phyloP scores from a whole-genome alignment of 768 basidiomycete genomes.

The Auriscalpium vulgare region DNA sequence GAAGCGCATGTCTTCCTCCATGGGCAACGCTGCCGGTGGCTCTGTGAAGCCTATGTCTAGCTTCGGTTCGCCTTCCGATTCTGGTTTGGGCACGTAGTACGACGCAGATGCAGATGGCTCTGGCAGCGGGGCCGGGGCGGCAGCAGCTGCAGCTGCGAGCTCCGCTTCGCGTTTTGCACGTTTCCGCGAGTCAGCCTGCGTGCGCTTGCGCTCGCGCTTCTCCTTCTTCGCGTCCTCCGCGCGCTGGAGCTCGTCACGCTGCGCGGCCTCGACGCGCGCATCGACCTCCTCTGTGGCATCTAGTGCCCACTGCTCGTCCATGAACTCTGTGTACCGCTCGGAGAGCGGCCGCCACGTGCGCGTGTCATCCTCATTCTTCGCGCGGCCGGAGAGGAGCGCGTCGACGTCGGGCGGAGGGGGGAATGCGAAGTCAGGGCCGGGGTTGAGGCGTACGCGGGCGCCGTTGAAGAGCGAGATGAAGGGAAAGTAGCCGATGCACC shows the following conservation, averaged over 20 bases:
- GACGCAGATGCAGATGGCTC: not conserved
- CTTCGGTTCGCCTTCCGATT: not conserved
- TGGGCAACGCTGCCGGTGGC: not conserved
- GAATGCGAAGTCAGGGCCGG: slow-evolving; percentile 81
- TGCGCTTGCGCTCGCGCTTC: slow-evolving; percentile 39
- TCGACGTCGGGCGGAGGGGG: slow-evolving; percentile 79
- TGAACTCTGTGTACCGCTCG: slow-evolving; percentile 82
- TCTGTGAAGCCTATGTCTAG: not conserved
- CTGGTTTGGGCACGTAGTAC: not conserved
- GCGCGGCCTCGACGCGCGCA: slow-evolving; percentile 35
- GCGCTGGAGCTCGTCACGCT: slow-evolving; percentile 37
- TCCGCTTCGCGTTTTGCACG: slow-evolving; percentile 33
- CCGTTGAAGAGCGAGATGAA: slow-evolving; percentile 91
- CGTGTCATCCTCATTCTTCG: slow-evolving; percentile 24
- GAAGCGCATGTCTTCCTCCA: not conserved
- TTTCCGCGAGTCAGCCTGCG: slow-evolving; percentile 46
- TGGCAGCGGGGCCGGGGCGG: not conserved
- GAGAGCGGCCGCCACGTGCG: slow-evolving; percentile 70
- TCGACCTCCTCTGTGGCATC: slow-evolving; percentile 74
- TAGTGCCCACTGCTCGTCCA: slow-evolving; percentile 71
- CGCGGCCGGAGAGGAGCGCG: slow-evolving; percentile 37
- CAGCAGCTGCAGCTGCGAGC: not conserved
- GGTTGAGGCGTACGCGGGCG: slow-evolving; percentile 76
- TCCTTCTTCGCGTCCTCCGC: slow-evolving; percentile 67
- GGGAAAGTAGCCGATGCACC: slow-evolving; percentile 91